These are phyloP conservation scores for Taiozyma sp. DNA, from an alignment of 1,139 yeast genomes.

Conservation along the genomic window DNA sequence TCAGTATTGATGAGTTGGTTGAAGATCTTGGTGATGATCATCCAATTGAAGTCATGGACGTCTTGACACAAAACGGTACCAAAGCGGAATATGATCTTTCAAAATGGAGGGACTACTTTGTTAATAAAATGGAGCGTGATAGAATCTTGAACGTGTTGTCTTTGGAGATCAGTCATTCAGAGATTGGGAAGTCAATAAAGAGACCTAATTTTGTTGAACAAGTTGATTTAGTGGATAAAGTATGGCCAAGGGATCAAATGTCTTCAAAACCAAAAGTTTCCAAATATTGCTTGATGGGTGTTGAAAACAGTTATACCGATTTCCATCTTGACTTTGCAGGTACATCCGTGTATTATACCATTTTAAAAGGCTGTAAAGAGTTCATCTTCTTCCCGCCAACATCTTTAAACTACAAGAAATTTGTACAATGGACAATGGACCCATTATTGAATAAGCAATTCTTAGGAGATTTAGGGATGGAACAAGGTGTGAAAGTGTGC, in stretches of 20 bases:
- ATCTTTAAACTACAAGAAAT: constrained; percentile 49
- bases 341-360: constrained; percentile 85
- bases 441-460: constrained; percentile 58
- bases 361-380: constrained; percentile 65
- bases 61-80: constrained; percentile 63
- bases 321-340: constrained; percentile 94
- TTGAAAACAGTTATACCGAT: constrained; percentile 75
- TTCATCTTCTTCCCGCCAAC: constrained; percentile 83
- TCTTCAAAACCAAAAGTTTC: constrained; percentile 62
- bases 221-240: constrained; percentile 64
- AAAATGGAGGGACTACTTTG: constrained; percentile 72
- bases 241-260: constrained; percentile 40
- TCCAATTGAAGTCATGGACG: constrained; percentile 85
- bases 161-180: constrained; percentile 64
- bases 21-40: constrained; percentile 58
- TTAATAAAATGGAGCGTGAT: constrained; percentile 43
- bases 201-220: constrained; percentile 68
- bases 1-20: constrained; percentile 55
- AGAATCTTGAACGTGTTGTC: constrained; percentile 78
- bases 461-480: constrained; percentile 47
- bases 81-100: constrained; percentile 61
- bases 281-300: constrained; percentile 86
- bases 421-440: constrained; percentile 70
- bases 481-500: constrained; percentile 59
- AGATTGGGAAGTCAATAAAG: constrained; percentile 43